These are phyloP conservation scores for Starmera stellimalicola DNA, from an alignment of 1,139 yeast genomes.

Conservation along the genomic window DNA sequence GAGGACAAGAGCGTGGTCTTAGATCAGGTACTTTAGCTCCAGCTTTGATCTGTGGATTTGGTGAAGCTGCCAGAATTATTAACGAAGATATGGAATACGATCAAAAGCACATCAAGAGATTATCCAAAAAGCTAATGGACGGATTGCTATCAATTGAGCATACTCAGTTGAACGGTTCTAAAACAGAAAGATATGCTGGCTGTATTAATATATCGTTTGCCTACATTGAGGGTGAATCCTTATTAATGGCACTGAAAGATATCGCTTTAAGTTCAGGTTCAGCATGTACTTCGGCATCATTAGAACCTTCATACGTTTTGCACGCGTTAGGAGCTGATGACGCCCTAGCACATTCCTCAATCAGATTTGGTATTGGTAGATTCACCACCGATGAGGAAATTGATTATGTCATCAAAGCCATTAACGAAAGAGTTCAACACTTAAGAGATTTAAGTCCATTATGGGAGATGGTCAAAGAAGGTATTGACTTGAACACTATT, in stretches of 20 bases:
- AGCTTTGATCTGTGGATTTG: slow-evolving; percentile 90
- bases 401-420: slow-evolving; percentile 86
- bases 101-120: slow-evolving; percentile 52
- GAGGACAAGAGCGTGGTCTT: slow-evolving; percentile 98
- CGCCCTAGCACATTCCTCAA: slow-evolving; percentile 94
- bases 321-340: slow-evolving; percentile 98
- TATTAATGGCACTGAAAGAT: slow-evolving; percentile 94
- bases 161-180: slow-evolving; percentile 83
- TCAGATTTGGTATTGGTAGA: slow-evolving; percentile 94
- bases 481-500: slow-evolving; percentile 85
- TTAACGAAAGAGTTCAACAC: slow-evolving; percentile 80
- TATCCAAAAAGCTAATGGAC: slow-evolving; percentile 63
- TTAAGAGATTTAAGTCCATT: slow-evolving; percentile 89
- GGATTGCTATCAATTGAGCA: slow-evolving; percentile 79
- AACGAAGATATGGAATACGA: slow-evolving; percentile 68
- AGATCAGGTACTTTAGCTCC: slow-evolving; percentile 97
- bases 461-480: slow-evolving; percentile 99
- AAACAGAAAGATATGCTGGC: slow-evolving; percentile 68
- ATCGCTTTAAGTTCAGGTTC: slow-evolving; percentile 95
- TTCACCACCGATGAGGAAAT: slow-evolving; percentile 95
- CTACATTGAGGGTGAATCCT: slow-evolving; percentile 94
- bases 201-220: slow-evolving; percentile 97
- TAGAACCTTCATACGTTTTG: slow-evolving; percentile 94
- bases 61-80: slow-evolving; percentile 92
- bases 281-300: slow-evolving; percentile 98